Base-by-base conservation (phyloP, 768 basidiomycete species). In the Stropharia rugosoannulata region DNA sequence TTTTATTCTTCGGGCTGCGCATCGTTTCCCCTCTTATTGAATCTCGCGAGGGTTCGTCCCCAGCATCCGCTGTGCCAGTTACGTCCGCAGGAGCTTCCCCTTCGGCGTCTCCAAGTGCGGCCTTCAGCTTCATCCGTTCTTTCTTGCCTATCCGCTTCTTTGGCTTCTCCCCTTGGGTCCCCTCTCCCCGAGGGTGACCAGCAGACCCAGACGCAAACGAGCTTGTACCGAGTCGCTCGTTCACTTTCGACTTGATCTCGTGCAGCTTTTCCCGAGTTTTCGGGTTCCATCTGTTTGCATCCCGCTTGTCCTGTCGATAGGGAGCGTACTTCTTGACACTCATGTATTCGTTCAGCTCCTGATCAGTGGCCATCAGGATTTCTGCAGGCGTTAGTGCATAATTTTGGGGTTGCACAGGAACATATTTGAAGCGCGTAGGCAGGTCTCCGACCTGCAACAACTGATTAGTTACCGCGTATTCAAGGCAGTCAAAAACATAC, bases 341-440 rank as follows among this genome's bases (percentile, higher is more conserved):
- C 72, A 96, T 82, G 70, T 93, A 93, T 55, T 90, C 80, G 73
- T 98, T 99, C 47, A 99, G 81, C 67, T 99, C 97, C 53, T 85
- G 78, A 71, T 99, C 96, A 3, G 87, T 92, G 5, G 96, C 95
- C 65, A 93, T 80, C 22, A 99, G 79, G 59, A 98, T 92, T 64
- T 99, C 95, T 4, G 80, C 84, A 0, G 96, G 84, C 1, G 85
- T 81, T 40, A 99, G 83, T 1, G 82, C 85, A 70, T 80, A 95
- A 32, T 68, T 70, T 57, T 87, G 78, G 0, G 84, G 65, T 41
- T 84, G 70, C 35, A 89, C 83, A 41, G 85, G 77, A n/a, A 83
- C 77, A 67, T 99, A 99, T 69, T 90, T 87, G 82, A 99, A 99
- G 10, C 93, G 88, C 0, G 95, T 98, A 2, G 94, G 88, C 65